Conservation (phyloP, 176 grass and related monocot species). For the Aegilops bicornis region DNA sequence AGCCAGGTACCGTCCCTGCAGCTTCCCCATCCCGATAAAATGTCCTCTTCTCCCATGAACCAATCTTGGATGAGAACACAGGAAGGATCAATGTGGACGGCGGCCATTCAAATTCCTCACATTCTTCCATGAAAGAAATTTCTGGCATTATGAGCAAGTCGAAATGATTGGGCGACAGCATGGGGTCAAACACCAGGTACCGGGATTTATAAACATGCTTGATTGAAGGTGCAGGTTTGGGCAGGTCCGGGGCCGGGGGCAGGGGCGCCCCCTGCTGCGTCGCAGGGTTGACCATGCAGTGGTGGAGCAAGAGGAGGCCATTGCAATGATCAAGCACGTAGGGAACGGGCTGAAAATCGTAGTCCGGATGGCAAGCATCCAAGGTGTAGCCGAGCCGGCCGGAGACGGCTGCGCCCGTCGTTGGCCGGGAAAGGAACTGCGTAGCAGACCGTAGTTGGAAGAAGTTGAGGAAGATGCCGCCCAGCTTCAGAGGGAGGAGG, state of each 20-base stretch:
- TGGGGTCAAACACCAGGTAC: not conserved
- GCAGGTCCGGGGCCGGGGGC: not conserved
- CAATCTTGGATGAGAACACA: conserved; percentile 13
- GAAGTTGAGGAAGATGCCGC: not conserved
- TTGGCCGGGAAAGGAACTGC: not conserved
- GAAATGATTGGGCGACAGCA: not conserved
- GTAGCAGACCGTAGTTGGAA: not conserved
- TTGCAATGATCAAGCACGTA: not conserved
- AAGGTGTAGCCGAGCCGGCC: not conserved
- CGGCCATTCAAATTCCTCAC: conserved; percentile 15
- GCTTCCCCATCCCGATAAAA: not conserved
- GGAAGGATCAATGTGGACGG: not conserved
- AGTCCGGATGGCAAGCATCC: not conserved
- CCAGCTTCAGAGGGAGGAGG: not conserved
- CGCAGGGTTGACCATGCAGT: not conserved
- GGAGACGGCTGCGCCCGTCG: not conserved
- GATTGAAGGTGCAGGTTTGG: not conserved
- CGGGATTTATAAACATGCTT: rapidly evolving
- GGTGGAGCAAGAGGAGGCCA: not conserved
- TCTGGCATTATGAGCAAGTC: not conserved
- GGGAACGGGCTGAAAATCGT: not conserved
- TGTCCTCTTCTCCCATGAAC: conserved; percentile 13
- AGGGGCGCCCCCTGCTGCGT: not conserved
- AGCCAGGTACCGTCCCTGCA: not conserved
- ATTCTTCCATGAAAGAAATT: not conserved